These are phyloP conservation scores for Candida sojae DNA, from an alignment of 1,139 yeast genomes.

Conservation along the genomic window DNA sequence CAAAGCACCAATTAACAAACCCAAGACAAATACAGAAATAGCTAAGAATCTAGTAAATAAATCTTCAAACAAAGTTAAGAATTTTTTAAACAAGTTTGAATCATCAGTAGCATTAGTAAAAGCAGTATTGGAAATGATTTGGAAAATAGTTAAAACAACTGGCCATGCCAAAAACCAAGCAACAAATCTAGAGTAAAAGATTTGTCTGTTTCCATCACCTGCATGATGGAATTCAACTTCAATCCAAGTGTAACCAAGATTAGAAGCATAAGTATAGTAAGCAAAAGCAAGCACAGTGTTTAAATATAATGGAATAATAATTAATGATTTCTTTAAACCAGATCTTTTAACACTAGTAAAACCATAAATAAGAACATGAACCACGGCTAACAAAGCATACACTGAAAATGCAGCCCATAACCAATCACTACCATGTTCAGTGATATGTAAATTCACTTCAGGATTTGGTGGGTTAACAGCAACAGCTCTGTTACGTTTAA, in stretches of 20 bases:
- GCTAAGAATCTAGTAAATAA: constrained; percentile 38
- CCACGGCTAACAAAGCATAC: constrained; percentile 45
- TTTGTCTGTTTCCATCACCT: constrained; percentile 51
- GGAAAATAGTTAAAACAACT: constrained; percentile 48
- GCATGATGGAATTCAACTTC: constrained; percentile 59
- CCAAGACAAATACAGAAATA: constrained; percentile 52
- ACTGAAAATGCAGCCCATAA: constrained; percentile 64
- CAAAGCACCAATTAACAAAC: constrained; percentile 55
- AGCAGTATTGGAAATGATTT: constrained; percentile 43
- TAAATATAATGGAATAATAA: constrained; percentile 48
- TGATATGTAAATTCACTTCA: constrained; percentile 51
- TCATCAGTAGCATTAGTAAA: constrained; percentile 15
- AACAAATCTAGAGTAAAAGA: constrained; percentile 64
- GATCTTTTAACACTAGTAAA: constrained; percentile 36
- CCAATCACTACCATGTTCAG: constrained; percentile 68
- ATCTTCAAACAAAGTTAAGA: constrained; percentile 25
- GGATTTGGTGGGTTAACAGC: constrained; percentile 44
- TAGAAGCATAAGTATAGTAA: constrained; percentile 66
- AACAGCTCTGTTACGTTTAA: constrained; percentile 47
- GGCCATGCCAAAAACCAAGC: constrained; percentile 73
- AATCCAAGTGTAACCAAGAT: constrained; percentile 63
- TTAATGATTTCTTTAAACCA: constrained; percentile 41
- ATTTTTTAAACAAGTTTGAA: constrained; percentile 22
- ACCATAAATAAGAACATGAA: constrained; percentile 41
- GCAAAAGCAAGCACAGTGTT: constrained; percentile 48